Conservation (phyloP, 2,329 filamentous ascomycete species). For the Cordyceps tenuipes region DNA sequence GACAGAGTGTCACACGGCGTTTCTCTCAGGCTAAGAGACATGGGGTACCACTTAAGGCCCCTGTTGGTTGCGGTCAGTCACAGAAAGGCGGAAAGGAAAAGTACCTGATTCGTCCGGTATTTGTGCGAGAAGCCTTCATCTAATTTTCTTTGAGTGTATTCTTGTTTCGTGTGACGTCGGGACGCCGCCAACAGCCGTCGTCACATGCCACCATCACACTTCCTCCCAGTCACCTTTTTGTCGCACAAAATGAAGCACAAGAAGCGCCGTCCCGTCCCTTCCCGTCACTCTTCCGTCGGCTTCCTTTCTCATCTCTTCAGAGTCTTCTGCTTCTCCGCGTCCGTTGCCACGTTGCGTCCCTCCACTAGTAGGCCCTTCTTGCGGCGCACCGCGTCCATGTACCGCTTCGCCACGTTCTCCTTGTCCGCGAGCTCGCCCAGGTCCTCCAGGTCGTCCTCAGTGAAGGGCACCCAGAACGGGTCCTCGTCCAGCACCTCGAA, state of each 20-base stretch:
- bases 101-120: neutral
- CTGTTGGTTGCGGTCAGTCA: neutral
- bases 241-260: no score
- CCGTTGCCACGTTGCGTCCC: slow-evolving; percentile 66
- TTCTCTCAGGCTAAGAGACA: no score
- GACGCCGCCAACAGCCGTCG: neutral
- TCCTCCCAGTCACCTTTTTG: no score
- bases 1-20: neutral
- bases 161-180: neutral
- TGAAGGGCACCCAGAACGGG: slow-evolving; percentile 95
- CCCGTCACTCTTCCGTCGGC: neutral
- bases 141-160: neutral
- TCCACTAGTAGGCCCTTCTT: slow-evolving; percentile 84
- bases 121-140: neutral
- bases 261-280: no score
- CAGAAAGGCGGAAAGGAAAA: neutral
- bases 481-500: slow-evolving; percentile 93
- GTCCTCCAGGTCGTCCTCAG: slow-evolving; percentile 94
- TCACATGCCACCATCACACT: no score
- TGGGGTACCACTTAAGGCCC: neutral
- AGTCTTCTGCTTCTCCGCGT: slow-evolving; percentile 86
- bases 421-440: slow-evolving; percentile 85
- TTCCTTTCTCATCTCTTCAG: slow-evolving; percentile 43
- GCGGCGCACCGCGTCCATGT: slow-evolving; percentile 81
- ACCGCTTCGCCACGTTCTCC: slow-evolving; percentile 93